These are phyloP conservation scores for Termitomyces sp. DNA, from an alignment of 768 basidiomycete species.

Conservation along the genomic window DNA sequence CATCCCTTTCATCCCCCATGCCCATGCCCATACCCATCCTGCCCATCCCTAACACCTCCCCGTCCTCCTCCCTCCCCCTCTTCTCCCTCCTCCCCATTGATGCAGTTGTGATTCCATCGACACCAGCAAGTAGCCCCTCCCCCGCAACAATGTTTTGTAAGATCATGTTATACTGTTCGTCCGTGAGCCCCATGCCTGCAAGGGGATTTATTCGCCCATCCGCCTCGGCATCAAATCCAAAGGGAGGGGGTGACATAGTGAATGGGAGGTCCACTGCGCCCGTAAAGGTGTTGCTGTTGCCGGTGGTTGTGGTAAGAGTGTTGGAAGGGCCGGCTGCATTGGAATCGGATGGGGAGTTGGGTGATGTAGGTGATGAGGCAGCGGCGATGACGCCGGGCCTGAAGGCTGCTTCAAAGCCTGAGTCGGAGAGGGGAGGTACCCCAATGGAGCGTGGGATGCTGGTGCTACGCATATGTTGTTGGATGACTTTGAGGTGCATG, in stretches of 20 bases:
- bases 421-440: conserved; percentile 55
- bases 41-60: not conserved
- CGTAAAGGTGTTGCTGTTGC: conserved; percentile 6
- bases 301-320: not conserved
- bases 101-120: conserved; percentile 18
- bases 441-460: conserved; percentile 59
- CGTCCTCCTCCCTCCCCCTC: not conserved
- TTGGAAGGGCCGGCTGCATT: not conserved
- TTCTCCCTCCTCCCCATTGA: conserved; percentile 1
- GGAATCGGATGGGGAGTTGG: conserved; percentile 23
- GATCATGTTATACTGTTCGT: conserved; percentile 83
- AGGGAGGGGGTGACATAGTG: not conserved
- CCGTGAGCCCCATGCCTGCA: conserved; percentile 81
- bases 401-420: conserved; percentile 49
- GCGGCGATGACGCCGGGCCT: conserved; percentile 17
- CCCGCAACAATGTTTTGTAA: conserved; percentile 67
- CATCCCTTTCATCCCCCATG: not conserved
- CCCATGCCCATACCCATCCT: not conserved
- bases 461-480: conserved; percentile 54
- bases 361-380: not conserved
- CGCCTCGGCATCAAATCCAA: conserved; percentile 31
- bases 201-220: conserved; percentile 74
- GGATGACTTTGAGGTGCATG: conserved; percentile 81
- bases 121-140: conserved; percentile 40
- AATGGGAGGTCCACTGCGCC: not conserved